Evolutionary conservation across 1,284 basidiomycete genomes (phyloP).

Genomic region (Mycena citricolor): DNA sequence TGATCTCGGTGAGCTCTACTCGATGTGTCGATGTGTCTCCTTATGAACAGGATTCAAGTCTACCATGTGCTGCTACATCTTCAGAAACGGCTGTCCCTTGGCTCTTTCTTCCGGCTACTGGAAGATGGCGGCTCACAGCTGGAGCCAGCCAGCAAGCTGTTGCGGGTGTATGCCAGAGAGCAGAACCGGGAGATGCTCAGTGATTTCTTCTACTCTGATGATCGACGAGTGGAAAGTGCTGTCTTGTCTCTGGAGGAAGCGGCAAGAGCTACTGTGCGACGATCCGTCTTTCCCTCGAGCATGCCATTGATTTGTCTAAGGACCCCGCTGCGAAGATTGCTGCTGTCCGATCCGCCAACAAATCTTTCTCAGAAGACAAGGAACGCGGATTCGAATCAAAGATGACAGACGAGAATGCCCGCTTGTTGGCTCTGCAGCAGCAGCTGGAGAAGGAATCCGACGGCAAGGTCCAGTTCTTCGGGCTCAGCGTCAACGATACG

Average conservation of each 20-base stretch:
- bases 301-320: constrained; percentile 38
- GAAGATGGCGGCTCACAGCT: constrained; percentile 83
- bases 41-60: constrained; percentile 47
- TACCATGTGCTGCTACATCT: constrained; percentile 89
- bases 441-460: constrained; percentile 86
- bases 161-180: constrained; percentile 88
- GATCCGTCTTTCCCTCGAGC: constrained; percentile 4
- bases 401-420: constrained; percentile 88
- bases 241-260: constrained; percentile 86
- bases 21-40: too few relatives aligned
- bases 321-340: constrained; percentile 69
- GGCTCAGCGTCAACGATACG: constrained; percentile 81
- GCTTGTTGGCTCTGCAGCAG: constrained; percentile 79
- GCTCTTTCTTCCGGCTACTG: constrained; percentile 92
- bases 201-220: constrained; percentile 98
- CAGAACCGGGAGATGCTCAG: constrained; percentile 89
- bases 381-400: constrained; percentile 89
- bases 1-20: constrained; percentile 70
- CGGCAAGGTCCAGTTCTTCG: constrained; percentile 74
- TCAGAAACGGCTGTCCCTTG: constrained; percentile 80
- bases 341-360: constrained; percentile 80
- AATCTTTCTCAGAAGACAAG: constrained; percentile 93
- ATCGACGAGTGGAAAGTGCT: constrained; percentile 90
- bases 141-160: constrained; percentile 69
- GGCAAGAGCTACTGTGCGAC: constrained; percentile 53